Percentiles rank a stretch among this genome's conserved stretches.
Conservation (phyloP, 2,329 filamentous ascomycete genomes). For the Neoarthrinium moseri region DNA sequence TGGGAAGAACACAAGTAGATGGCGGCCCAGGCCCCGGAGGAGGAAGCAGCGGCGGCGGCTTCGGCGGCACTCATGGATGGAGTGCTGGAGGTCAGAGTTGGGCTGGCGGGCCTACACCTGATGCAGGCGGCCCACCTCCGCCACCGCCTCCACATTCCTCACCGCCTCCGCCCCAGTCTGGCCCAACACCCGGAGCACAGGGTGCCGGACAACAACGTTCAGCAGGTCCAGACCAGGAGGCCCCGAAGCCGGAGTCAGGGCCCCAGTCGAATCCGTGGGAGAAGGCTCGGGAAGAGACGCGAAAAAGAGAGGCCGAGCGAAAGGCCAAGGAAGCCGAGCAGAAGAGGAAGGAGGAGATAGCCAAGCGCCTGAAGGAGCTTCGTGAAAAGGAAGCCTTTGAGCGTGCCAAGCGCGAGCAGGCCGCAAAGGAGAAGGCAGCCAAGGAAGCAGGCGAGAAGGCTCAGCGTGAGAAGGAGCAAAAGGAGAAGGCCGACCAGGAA, state of each 20-base stretch:
- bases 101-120: conserved; percentile 17
- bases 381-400: conserved; percentile 55
- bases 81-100: conserved; percentile 17
- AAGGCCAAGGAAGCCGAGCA: conserved; percentile 60
- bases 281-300: conserved; percentile 66
- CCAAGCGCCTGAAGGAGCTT: conserved; percentile 50
- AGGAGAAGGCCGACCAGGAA: conserved; percentile 36
- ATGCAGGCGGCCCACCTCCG: conserved; percentile 27
- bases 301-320: conserved; percentile 62
- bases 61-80: conserved; percentile 19
- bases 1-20: conserved; percentile 63
- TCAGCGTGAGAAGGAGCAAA: conserved; percentile 27
- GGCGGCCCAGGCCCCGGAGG: conserved; percentile 26
- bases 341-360: conserved; percentile 56
- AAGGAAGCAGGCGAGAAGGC: conserved; percentile 34
- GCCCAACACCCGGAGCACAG: conserved; percentile 18
- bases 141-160: conserved; percentile 35
- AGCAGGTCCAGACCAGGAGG: conserved; percentile 21
- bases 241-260: conserved; percentile 24
- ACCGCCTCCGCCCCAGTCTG: conserved; percentile 25
- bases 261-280: conserved; percentile 59
- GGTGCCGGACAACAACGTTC: conserved; percentile 21
- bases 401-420: conserved; percentile 36
- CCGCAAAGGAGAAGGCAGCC: conserved; percentile 27
- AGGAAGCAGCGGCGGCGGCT: conserved; percentile 15